Conservation (phyloP, 2,329 filamentous ascomycete species). For the Myriosclerotinia curreyana region DNA sequence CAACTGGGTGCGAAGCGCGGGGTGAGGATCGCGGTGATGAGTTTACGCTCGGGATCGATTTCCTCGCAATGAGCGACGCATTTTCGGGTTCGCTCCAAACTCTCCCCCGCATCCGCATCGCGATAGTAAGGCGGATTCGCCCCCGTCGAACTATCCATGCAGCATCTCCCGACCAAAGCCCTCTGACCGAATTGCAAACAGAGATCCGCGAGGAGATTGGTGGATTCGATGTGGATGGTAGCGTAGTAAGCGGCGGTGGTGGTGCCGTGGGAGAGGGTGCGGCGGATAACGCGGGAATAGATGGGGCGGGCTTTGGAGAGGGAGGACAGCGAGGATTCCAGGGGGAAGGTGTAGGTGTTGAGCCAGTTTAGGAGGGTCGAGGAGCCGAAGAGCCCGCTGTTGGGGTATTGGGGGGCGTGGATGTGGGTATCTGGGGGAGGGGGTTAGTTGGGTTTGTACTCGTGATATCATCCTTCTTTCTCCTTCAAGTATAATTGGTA, state of each 20-base stretch:
- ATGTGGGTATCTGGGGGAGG: constrained; percentile 89
- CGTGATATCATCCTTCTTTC: too few species aligned
- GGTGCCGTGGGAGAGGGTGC: constrained; percentile 84
- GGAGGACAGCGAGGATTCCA: constrained; percentile 73
- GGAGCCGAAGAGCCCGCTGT: constrained; percentile 89
- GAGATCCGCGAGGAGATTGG: constrained; percentile 85
- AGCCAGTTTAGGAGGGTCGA: constrained; percentile 92
- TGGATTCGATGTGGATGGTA: constrained; percentile 79
- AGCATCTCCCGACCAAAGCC: constrained; percentile 89
- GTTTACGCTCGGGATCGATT: constrained; percentile 61
- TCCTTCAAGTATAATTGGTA: too few species aligned
- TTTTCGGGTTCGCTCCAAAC: constrained; percentile 54
- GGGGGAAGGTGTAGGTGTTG: constrained; percentile 88
- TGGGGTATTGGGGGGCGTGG: constrained; percentile 93
- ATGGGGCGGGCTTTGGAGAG: constrained; percentile 62
- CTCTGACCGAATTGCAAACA: constrained; percentile 79
- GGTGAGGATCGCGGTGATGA: constrained; percentile 79
- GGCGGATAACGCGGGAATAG: constrained; percentile 73
- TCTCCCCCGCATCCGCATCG: constrained; percentile 62
- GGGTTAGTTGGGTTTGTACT: too few species aligned
- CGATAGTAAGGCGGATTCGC: constrained; percentile 67
- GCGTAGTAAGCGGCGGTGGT: constrained; percentile 95
- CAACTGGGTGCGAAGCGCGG: constrained; percentile 65
- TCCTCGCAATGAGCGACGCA: constrained; percentile 63
- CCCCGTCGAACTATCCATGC: constrained; percentile 75